These are phyloP conservation scores for Mixia osmundae DNA, from an alignment of 1,284 basidiomycete species.

Conservation along the genomic window DNA sequence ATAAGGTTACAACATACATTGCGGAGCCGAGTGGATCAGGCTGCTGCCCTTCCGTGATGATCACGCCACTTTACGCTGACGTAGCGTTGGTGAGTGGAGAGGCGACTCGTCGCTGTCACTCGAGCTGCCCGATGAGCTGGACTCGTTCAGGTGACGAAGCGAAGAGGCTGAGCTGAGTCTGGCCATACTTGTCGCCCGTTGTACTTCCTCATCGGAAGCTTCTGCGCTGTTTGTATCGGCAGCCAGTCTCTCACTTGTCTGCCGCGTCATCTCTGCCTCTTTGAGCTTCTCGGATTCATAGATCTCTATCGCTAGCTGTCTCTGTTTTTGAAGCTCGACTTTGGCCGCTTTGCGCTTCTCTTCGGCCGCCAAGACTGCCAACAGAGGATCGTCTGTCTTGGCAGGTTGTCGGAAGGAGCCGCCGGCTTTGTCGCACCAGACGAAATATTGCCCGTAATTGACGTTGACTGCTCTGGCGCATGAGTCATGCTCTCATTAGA, in stretches of 20 bases:
- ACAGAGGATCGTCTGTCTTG: conserved; percentile 58
- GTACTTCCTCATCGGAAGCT: background rate
- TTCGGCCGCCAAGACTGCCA: conserved; percentile 29
- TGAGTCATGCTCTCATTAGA: conserved; percentile 2
- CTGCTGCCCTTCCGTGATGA: background rate
- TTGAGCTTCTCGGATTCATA: background rate
- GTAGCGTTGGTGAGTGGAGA: background rate
- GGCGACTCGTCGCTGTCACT: too few relatives aligned
- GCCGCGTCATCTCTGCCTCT: background rate
- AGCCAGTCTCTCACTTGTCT: background rate
- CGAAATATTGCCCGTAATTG: conserved; percentile 47
- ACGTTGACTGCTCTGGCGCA: conserved; percentile 17
- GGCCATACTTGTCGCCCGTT: too few relatives aligned
- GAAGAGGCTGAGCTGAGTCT: too few relatives aligned
- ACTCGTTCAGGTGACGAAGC: too few relatives aligned
- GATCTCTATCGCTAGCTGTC: background rate
- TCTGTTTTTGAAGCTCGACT: conserved; percentile 2
- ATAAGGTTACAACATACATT: background rate
- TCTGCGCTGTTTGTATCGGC: background rate
- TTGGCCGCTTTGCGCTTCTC: conserved; percentile 19
- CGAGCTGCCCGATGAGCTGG: too few relatives aligned
- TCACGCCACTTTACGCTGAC: background rate
- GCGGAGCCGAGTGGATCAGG: background rate
- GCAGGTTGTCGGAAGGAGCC: conserved; percentile 71
- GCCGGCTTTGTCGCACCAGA: conserved; percentile 66